A percentile compares a stretch with the other conserved stretches of the same genome.
These are phyloP conservation scores for Cyclostephanos invisitatus DNA, from an alignment of 108 stramenopile genomes.

Conservation along the genomic window DNA sequence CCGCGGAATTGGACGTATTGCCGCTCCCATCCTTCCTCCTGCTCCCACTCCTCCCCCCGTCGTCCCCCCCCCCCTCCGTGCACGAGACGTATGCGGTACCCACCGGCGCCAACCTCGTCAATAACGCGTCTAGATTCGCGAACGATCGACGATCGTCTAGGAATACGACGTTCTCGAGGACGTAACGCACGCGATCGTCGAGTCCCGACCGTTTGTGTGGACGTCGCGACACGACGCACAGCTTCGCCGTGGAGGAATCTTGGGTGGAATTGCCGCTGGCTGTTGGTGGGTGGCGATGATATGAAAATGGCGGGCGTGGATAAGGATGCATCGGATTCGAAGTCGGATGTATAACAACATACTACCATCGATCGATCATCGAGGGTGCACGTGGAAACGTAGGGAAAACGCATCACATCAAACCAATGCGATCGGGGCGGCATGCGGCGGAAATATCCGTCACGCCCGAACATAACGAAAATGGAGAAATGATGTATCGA, in stretches of 20 bases:
- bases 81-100: constrained; percentile 44
- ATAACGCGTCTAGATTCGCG: constrained; percentile 68
- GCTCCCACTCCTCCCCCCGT: background rate
- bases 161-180: constrained; percentile 57
- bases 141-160: constrained; percentile 60
- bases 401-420: no score
- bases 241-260: constrained; percentile 30
- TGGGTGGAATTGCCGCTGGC: constrained; percentile 31
- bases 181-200: constrained; percentile 49
- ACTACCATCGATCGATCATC: background rate
- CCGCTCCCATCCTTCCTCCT: background rate
- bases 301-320: background rate
- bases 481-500: background rate
- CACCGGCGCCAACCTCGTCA: constrained; percentile 53
- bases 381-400: background rate
- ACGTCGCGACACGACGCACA: constrained; percentile 45
- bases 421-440: no score
- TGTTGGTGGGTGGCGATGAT: background rate
- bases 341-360: no score
- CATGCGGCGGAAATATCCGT: no score
- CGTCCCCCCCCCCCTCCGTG: constrained; percentile 28
- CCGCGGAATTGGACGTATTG: constrained; percentile 14
- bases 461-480: no score
- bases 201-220: constrained; percentile 37
- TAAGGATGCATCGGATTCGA: background rate